Evolutionary conservation across 805 yeast genomes (phyloP).

Genomic region (Ogataea philodendri): DNA sequence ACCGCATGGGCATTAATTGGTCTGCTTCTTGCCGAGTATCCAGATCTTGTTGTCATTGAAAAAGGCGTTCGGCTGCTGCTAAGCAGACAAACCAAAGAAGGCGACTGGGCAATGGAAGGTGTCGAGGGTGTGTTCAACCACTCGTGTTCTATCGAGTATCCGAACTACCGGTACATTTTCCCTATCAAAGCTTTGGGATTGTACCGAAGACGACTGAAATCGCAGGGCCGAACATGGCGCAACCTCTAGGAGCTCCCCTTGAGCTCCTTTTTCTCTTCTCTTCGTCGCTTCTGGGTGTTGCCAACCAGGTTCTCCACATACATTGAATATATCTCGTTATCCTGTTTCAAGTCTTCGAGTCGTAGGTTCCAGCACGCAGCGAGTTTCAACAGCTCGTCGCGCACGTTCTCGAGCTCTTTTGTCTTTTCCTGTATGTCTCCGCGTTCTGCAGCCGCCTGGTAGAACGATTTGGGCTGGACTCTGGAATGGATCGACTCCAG

Average conservation of each 20-base stretch:
- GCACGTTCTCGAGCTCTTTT: slow-evolving; percentile 37
- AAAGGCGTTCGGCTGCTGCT: slow-evolving; percentile 64
- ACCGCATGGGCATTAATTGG: slow-evolving; percentile 93
- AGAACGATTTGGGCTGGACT: slow-evolving; percentile 29
- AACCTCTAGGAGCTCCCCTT: not conserved
- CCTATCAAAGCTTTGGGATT: slow-evolving; percentile 92
- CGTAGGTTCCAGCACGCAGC: slow-evolving; percentile 50
- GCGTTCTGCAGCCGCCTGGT: slow-evolving; percentile 17
- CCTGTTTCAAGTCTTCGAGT: slow-evolving; percentile 49
- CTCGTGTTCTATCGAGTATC: slow-evolving; percentile 88
- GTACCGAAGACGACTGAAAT: slow-evolving; percentile 28
- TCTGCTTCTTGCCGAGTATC: slow-evolving; percentile 75
- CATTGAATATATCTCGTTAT: slow-evolving; percentile 74
- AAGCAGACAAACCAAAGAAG: slow-evolving; percentile 63
- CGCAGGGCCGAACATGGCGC: slow-evolving; percentile 5
- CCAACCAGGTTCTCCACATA: slow-evolving; percentile 91
- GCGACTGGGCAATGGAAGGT: slow-evolving; percentile 83
- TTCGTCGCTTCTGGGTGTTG: slow-evolving; percentile 75
- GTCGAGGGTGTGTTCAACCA: slow-evolving; percentile 97
- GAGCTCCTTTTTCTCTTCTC: slow-evolving; percentile 29
- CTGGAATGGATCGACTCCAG: slow-evolving; percentile 24
- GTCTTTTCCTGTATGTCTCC: slow-evolving; percentile 41
- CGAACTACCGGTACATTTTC: slow-evolving; percentile 85
- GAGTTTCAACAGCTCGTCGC: slow-evolving; percentile 34
- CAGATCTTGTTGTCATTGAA: slow-evolving; percentile 59